Conservation (phyloP, 805 yeast species). For the Lipomyces starkeyi region DNA sequence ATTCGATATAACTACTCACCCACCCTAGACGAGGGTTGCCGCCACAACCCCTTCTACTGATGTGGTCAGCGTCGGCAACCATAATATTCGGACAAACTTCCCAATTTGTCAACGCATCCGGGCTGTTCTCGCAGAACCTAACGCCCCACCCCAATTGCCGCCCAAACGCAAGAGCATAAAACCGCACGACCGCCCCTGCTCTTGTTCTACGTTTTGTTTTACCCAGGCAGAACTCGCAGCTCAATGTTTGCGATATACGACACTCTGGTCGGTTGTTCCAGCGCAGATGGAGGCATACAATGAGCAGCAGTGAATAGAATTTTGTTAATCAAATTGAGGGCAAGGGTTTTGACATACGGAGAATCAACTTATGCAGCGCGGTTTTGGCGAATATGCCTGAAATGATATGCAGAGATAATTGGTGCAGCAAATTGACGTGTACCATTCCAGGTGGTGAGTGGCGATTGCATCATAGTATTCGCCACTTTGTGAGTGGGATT, state of each 20-base stretch:
- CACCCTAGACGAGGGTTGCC: no score
- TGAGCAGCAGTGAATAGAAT: not conserved
- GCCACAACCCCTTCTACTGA: no score
- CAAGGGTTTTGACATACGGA: not conserved
- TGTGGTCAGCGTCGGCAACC: no score
- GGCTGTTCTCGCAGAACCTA: not conserved
- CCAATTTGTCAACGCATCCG: constrained; percentile 1
- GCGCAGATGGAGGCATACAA: not conserved
- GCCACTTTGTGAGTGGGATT: not conserved
- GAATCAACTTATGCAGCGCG: no score
- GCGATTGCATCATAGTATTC: not conserved
- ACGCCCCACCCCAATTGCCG: not conserved
- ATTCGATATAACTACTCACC: no score
- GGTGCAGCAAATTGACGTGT: not conserved
- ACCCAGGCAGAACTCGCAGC: not conserved
- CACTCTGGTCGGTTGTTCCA: not conserved
- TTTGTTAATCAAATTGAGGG: not conserved
- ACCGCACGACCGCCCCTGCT: not conserved
- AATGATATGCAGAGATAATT: not conserved
- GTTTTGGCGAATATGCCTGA: not conserved
- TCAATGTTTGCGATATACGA: no score
- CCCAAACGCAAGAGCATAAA: not conserved
- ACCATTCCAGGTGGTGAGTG: not conserved
- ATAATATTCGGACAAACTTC: not conserved
- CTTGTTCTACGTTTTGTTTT: not conserved